Percentiles rank a stretch among this genome's conserved stretches.
Conservation (phyloP, 1,284 basidiomycete species). For the Thecaphora frezii region DNA sequence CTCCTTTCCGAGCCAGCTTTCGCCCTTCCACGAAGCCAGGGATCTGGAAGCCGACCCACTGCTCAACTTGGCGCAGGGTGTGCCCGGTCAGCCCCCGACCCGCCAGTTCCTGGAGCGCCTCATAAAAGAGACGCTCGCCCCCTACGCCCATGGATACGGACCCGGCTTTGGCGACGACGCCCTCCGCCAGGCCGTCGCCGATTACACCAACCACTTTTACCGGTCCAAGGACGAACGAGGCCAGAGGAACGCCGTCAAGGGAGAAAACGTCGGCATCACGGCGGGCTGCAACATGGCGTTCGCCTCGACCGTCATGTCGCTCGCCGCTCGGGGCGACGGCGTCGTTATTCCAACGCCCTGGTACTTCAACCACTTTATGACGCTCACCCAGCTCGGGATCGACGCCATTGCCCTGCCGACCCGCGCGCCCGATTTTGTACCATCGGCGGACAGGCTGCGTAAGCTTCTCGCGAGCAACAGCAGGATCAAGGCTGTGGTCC, state of each 20-base stretch:
- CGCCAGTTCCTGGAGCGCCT: slow-evolving; percentile 25
- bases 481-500: slow-evolving; percentile 68
- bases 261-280: slow-evolving; percentile 62
- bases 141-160: slow-evolving; percentile 66
- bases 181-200: slow-evolving; percentile 67
- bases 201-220: slow-evolving; percentile 71
- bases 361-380: slow-evolving; percentile 64
- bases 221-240: slow-evolving; percentile 49
- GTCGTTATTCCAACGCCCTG: slow-evolving; percentile 78
- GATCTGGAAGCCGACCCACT: slow-evolving; percentile 18
- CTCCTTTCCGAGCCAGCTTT: slow-evolving; percentile 17
- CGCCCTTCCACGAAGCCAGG: slow-evolving; percentile 16
- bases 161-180: slow-evolving; percentile 68
- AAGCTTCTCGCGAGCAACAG: slow-evolving; percentile 64
- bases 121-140: slow-evolving; percentile 13
- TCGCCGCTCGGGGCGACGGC: slow-evolving; percentile 74
- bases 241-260: slow-evolving; percentile 58
- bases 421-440: slow-evolving; percentile 65
- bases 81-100: slow-evolving; percentile 41
- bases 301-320: slow-evolving; percentile 67
- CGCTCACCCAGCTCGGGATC: slow-evolving; percentile 61
- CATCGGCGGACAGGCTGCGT: slow-evolving; percentile 66
- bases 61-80: slow-evolving; percentile 50
- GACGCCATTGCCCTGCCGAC: slow-evolving; percentile 69
- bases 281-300: slow-evolving; percentile 75